These are phyloP conservation scores for Fusarium abutilonis DNA, from an alignment of 2,329 filamentous ascomycete genomes.

Conservation along the genomic window DNA sequence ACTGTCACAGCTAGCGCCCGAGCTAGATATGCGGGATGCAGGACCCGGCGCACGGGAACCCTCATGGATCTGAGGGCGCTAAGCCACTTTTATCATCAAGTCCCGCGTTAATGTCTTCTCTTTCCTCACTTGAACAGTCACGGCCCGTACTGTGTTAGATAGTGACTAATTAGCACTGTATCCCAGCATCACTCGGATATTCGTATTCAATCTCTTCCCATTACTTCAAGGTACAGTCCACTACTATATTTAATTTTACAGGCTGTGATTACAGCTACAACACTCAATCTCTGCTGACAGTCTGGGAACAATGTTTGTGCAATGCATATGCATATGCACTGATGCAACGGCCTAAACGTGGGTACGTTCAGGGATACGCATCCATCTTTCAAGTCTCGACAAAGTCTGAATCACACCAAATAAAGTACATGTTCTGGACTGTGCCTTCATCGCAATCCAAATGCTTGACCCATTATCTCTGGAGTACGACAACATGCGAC, in stretches of 20 bases:
- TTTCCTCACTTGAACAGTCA: constrained; percentile 29
- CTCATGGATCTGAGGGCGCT: constrained; percentile 21
- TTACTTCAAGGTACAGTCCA: too few species aligned
- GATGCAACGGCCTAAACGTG: constrained; percentile 38
- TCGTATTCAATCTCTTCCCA: not conserved
- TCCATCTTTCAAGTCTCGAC: constrained; percentile 8
- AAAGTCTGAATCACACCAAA: constrained; percentile 8
- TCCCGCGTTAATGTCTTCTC: constrained; percentile 24
- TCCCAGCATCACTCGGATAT: not conserved
- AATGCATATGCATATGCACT: constrained; percentile 32
- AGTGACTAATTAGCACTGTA: constrained; percentile 1
- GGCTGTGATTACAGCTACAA: not conserved
- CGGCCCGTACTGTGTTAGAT: constrained; percentile 11
- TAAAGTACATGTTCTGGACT: constrained; percentile 13
- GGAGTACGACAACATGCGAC: constrained; percentile 18
- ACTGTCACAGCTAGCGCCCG: constrained; percentile 14
- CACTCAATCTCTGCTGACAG: not conserved
- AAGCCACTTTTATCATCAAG: constrained; percentile 17
- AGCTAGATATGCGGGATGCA: constrained; percentile 38
- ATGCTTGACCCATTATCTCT: constrained; percentile 8
- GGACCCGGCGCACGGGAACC: constrained; percentile 42
- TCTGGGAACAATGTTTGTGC: constrained; percentile 28
- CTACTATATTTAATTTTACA: not conserved
- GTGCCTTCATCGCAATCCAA: not conserved
- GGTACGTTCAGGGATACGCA: constrained; percentile 22